Conservation (phyloP, 305 asterid species). For the Fraxinus sp. region DNA sequence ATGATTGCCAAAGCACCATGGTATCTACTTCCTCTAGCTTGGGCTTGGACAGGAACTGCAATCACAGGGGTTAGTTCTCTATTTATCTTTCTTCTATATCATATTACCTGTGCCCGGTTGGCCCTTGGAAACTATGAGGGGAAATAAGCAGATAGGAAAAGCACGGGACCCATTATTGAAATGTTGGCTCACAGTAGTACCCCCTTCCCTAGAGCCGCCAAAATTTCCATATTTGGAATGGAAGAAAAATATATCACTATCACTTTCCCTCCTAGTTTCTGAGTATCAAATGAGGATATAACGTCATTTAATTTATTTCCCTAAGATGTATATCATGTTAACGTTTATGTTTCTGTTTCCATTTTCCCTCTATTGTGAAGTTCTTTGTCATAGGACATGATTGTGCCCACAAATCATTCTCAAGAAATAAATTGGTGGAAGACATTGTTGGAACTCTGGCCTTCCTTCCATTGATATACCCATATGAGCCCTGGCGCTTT, state of each 20-base stretch:
- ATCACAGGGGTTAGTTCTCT: slow-evolving; percentile 77
- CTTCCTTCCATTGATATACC: slow-evolving; percentile 88
- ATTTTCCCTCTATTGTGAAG: slow-evolving; percentile 43
- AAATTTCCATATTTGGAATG: background rate
- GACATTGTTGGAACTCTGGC: slow-evolving; percentile 94
- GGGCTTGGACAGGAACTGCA: slow-evolving; percentile 99
- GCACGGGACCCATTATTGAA: background rate
- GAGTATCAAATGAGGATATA: background rate
- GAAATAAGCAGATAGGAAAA: background rate
- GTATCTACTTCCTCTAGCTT: slow-evolving; percentile 98
- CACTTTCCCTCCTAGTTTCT: background rate
- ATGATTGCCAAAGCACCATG: slow-evolving; percentile 92
- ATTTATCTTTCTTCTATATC: slow-evolving; percentile 4
- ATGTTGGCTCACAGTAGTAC: background rate
- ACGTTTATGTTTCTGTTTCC: slow-evolving; percentile 22
- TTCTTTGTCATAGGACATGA: slow-evolving; percentile 99
- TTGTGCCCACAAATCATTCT: slow-evolving; percentile 97
- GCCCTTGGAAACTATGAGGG: background rate
- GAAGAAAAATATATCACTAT: background rate
- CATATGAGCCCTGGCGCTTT: slow-evolving; percentile 96
- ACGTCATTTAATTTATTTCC: background rate
- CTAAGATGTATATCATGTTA: slow-evolving; percentile 11
- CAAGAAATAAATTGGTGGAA: slow-evolving; percentile 86
- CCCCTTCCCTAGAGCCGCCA: background rate
- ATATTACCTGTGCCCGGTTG: slow-evolving; percentile 14